Conservation (phyloP, 805 yeast species). For the Kockiozyma suomiensis region DNA sequence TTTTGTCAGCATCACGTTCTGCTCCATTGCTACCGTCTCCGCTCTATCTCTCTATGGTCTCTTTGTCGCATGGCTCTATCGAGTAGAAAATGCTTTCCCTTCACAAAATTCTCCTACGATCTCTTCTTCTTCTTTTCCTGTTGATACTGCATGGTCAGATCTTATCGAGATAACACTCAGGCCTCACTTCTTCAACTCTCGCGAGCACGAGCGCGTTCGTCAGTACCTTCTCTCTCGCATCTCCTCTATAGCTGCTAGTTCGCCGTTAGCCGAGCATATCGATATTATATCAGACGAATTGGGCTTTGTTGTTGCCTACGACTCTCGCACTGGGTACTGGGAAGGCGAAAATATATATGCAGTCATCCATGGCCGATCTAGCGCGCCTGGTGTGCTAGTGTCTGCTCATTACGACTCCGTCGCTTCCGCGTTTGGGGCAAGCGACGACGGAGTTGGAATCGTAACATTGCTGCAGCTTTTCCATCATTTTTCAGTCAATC, state of each 20-base stretch:
- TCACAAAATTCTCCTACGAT: neutral
- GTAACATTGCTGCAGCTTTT: conserved; percentile 30
- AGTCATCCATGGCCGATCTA: conserved; percentile 65
- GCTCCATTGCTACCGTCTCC: conserved; percentile 45
- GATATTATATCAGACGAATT: conserved; percentile 46
- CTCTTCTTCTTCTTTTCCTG: neutral
- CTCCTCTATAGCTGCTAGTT: conserved; percentile 39
- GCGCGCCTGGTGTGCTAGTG: conserved; percentile 66
- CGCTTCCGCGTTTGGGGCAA: conserved; percentile 79
- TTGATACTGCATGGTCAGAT: conserved; percentile 60
- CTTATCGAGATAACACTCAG: conserved; percentile 66
- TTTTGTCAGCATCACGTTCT: conserved; percentile 18
- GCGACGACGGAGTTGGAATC: conserved; percentile 60
- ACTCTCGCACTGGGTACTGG: conserved; percentile 52
- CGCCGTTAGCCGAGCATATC: conserved; percentile 19
- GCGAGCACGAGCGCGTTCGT: conserved; percentile 73
- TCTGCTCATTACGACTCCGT: conserved; percentile 90
- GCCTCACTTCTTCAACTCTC: conserved; percentile 78
- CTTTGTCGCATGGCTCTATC: conserved; percentile 6
- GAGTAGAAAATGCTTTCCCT: conserved; percentile 15
- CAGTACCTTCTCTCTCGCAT: conserved; percentile 58
- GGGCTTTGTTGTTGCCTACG: conserved; percentile 43
- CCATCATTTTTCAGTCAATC: conserved; percentile 15
- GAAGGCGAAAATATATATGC: conserved; percentile 80
- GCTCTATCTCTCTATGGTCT: conserved; percentile 38